Evolutionary conservation across 2,329 filamentous ascomycete species (phyloP).

Genomic region (Colletotrichum phormii): DNA sequence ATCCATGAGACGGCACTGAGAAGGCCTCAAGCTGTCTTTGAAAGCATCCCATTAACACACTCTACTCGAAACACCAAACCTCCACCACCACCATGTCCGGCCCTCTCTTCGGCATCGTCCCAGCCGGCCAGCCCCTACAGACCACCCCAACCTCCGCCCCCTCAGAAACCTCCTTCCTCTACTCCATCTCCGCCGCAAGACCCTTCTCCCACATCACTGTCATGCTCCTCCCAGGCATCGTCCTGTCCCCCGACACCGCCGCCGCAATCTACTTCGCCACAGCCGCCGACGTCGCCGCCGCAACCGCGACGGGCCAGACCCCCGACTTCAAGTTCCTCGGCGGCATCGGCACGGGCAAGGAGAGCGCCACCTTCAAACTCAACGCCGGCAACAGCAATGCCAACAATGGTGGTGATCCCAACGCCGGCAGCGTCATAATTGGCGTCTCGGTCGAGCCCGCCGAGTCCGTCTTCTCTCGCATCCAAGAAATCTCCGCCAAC

Average conservation of each 20-base stretch:
- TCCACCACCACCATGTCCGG: constrained; percentile 49
- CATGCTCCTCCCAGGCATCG: constrained; percentile 84
- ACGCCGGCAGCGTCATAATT: constrained; percentile 70
- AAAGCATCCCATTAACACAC: background rate
- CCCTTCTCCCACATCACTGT: constrained; percentile 87
- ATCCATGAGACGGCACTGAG: too few species aligned
- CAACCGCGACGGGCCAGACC: constrained; percentile 52
- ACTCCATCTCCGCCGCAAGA: constrained; percentile 58
- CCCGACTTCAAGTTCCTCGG: constrained; percentile 86
- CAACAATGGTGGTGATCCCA: constrained; percentile 38
- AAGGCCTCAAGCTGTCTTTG: too few species aligned
- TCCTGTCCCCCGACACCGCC: constrained; percentile 79
- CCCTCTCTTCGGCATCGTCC: constrained; percentile 69
- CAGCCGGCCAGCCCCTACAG: constrained; percentile 69
- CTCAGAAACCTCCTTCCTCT: constrained; percentile 67
- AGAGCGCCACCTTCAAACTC: constrained; percentile 90
- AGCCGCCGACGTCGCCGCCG: constrained; percentile 51
- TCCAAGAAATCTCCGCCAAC: constrained; percentile 68
- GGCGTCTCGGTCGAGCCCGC: constrained; percentile 87
- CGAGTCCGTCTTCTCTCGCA: constrained; percentile 75
- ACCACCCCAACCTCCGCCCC: constrained; percentile 65
- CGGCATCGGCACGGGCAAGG: constrained; percentile 89
- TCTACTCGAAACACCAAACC: background rate
- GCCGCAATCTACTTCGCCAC: constrained; percentile 90
- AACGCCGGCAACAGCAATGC: constrained; percentile 45